These are phyloP conservation scores for Grosmannia serpens DNA, from an alignment of 2,329 filamentous ascomycete species.

Conservation along the genomic window DNA sequence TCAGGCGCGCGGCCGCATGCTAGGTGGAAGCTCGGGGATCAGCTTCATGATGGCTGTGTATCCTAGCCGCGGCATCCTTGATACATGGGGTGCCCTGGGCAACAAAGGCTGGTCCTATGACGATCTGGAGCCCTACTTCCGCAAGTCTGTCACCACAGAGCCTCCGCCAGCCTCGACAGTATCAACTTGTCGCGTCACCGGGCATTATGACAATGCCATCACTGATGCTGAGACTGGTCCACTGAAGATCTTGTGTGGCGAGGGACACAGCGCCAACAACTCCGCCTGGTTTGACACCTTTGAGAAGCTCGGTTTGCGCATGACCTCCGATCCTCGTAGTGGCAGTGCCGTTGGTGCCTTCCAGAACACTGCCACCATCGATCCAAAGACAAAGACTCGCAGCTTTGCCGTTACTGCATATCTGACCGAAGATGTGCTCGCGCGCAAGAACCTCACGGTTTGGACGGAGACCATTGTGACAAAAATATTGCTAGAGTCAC, in stretches of 20 bases:
- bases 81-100: conserved; percentile 46
- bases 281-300: conserved; percentile 27
- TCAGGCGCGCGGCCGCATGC: conserved; percentile 27
- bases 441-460: conserved; percentile 9
- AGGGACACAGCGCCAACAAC: conserved; percentile 20
- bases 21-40: conserved; percentile 52
- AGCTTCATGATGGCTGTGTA: conserved; percentile 47
- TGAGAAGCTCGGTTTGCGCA: conserved; percentile 19
- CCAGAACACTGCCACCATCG: conserved; percentile 8
- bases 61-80: conserved; percentile 35
- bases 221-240: conserved; percentile 18
- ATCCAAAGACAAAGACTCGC: conserved; percentile 8
- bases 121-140: conserved; percentile 19
- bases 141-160: conserved; percentile 23
- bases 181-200: conserved; percentile 18
- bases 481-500: conserved; percentile 11
- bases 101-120: conserved; percentile 49
- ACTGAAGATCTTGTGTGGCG: conserved; percentile 24
- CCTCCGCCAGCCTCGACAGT: conserved; percentile 16
- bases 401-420: conserved; percentile 10
- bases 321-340: conserved; percentile 20
- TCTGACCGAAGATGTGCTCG: conserved; percentile 4
- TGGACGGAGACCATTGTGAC: conserved; percentile 15
- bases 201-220: conserved; percentile 19
- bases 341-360: conserved; percentile 3